Conservation (phyloP, 2,329 filamentous ascomycete species). For the Trichoderma afroharzianum region DNA sequence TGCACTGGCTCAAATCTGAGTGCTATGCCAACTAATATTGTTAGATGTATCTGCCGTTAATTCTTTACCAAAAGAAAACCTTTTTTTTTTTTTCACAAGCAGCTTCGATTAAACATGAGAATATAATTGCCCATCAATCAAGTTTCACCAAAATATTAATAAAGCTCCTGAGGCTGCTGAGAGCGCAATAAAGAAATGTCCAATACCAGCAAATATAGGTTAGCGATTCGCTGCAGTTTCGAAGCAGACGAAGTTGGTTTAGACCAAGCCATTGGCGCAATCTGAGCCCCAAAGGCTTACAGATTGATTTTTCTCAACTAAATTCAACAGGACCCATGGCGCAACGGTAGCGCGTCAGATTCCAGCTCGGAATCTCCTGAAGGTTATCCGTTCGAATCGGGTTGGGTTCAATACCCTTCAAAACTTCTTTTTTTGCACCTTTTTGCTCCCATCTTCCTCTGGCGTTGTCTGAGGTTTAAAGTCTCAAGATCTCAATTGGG, state of each 20-base stretch:
- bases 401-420: slow-evolving; percentile 13
- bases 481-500: neutral
- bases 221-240: neutral
- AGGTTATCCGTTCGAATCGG: slow-evolving; percentile 14
- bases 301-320: neutral
- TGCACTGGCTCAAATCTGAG: too few relatives aligned
- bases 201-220: neutral
- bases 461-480: neutral
- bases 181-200: neutral
- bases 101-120: too few relatives aligned
- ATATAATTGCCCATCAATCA: too few relatives aligned
- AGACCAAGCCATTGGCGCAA: neutral
- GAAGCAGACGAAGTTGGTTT: neutral
- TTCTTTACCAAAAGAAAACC: too few relatives aligned
- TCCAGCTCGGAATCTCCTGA: slow-evolving; percentile 13
- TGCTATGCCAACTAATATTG: too few relatives aligned
- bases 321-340: slow-evolving; percentile 5
- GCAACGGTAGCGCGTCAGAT: slow-evolving; percentile 14
- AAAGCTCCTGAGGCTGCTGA: too few relatives aligned
- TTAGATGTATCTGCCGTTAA: too few relatives aligned
- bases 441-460: neutral
- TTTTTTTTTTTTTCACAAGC: too few relatives aligned
- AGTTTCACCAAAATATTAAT: rapidly evolving
- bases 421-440: neutral
- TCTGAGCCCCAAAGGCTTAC: neutral